Base-by-base conservation (phyloP, 2,329 filamentous ascomycete genomes). In the Trichophyton rubrum region DNA sequence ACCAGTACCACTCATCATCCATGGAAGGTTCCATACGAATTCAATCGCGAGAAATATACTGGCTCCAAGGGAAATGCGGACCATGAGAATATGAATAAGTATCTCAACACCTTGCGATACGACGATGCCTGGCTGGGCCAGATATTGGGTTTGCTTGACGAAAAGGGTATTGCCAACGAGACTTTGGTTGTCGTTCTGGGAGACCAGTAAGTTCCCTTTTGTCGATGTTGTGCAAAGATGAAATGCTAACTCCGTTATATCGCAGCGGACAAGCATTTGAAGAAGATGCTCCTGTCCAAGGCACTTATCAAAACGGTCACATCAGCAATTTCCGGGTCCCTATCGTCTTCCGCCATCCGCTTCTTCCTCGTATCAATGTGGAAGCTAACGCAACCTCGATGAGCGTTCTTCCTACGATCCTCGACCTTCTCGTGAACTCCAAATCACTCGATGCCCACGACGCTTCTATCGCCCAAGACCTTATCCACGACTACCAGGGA, bases 121-220 rank as follows among this genome's bases (percentile, higher is more conserved):
- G 70, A 70, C 33, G 74, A 77, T 62, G 60, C 62, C 6, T 77
- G 75, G 74, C 67, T 75, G 8, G 71, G 69, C 13, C 68, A 74
- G 56, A 65, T 76, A 20, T 68, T 77, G 63, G 65, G 71, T 56
- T 62, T 77, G 59, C 68, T 78, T 6, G 74, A 79, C 27, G 73
- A 78, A 38, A 65, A 71, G 2, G 75, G 73, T 24, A 73, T 78
- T 15, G 71, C 75, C 13, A 73, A 78, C 60, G 71, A 75, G 62
- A 79, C 77, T 4, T 67, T 79, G 3, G 73, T 79, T 1, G 74
- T 79, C 1, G 66, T 78, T n/a, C 71, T 77, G 4, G 77, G 77
- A 17, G 77, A 79, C 63, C 75, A 74, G 68, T 70, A 66, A 62
- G 67, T 61, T 13, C 38, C 13, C n/a, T 35, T 55, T 27, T 30